Evolutionary conservation across 2,329 filamentous ascomycete genomes (phyloP), one percentile per base, ranked within the genome.

Genomic region (Raffaelea deltoideospora): DNA sequence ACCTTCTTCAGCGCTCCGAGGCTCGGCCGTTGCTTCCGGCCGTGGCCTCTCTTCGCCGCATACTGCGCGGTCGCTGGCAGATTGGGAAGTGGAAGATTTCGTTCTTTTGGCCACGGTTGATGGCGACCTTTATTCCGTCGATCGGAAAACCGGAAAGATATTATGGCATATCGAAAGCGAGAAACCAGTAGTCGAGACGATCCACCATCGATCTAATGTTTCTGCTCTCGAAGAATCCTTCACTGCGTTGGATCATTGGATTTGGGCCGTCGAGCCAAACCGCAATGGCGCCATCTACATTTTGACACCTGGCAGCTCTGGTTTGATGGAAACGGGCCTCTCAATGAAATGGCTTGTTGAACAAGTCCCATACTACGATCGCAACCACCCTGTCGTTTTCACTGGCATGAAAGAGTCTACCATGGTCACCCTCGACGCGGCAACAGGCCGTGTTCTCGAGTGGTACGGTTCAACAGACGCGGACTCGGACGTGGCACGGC

Each of bases 21-120:
- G 56, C 72, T 70, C 62, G 70, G 68, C 55, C 61, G 58, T 46
- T 60, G 58, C 46, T 56, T 52, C 40, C 39, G 65, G 69, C 57
- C 67, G 69, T 57, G 76, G 76, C 51, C 67, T 81, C 60, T 72
- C 79, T 66, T 78, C 82, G 81, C 81, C 79, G 79, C 79, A 83
- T 57, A 69, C 71, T 80, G 88, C 86, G 87, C 87, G 88, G 76
- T 92, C 80, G 70, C 70, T 96, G 73, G 80, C 87, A 74, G 88
- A 95, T 66, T 96, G 88, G 88, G 85, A 95, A 81, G 87, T 95
- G 65, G 88, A 96, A 83, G 87, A 96, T 69, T 93, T 95, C 74
- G 83, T 96, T 65, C 84, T 98, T 69, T 70, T 98, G 81, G 88
- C 90, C 83, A 96, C 90, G 73, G 83, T 96, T 75, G 87, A 96